phyloP scores from a whole-genome alignment of 2,329 filamentous ascomycete genomes.

The Trichoderma koningii region DNA sequence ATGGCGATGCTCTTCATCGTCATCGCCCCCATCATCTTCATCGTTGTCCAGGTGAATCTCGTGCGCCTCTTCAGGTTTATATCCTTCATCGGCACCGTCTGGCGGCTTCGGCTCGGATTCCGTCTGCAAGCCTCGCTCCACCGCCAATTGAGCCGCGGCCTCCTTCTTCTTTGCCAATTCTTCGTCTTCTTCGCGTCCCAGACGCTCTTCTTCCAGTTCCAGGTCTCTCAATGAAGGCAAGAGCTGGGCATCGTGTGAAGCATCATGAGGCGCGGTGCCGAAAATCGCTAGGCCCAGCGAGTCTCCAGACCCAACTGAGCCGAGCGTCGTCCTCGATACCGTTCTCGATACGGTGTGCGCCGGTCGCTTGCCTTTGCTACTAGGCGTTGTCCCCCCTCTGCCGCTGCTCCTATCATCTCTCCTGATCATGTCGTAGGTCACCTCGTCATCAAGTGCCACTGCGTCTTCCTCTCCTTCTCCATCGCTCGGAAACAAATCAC shows the following conservation, averaged over 20 bases:
- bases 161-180: slow-evolving; percentile 55
- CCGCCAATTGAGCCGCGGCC: slow-evolving; percentile 55
- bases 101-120: slow-evolving; percentile 32
- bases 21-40: background rate
- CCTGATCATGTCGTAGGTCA: slow-evolving; percentile 78
- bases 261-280: slow-evolving; percentile 36
- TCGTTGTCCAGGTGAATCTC: slow-evolving; percentile 14
- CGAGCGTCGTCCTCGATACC: slow-evolving; percentile 61
- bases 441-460: slow-evolving; percentile 88
- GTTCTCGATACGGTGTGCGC: slow-evolving; percentile 49
- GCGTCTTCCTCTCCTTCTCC: slow-evolving; percentile 86
- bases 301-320: slow-evolving; percentile 45
- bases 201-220: slow-evolving; percentile 54
- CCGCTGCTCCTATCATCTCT: slow-evolving; percentile 72
- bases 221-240: slow-evolving; percentile 55
- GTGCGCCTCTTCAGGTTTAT: slow-evolving; percentile 6
- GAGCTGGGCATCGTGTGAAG: slow-evolving; percentile 43
- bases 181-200: slow-evolving; percentile 55
- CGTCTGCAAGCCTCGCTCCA: slow-evolving; percentile 49
- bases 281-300: slow-evolving; percentile 36
- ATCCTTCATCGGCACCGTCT: slow-evolving; percentile 40
- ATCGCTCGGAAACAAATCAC: slow-evolving; percentile 89
- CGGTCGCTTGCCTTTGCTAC: slow-evolving; percentile 61
- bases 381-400: slow-evolving; percentile 56
- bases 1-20: slow-evolving; percentile 1